These are phyloP conservation scores for Leptographium wingfieldii DNA, from an alignment of 2,329 filamentous ascomycete species.

Conservation along the genomic window DNA sequence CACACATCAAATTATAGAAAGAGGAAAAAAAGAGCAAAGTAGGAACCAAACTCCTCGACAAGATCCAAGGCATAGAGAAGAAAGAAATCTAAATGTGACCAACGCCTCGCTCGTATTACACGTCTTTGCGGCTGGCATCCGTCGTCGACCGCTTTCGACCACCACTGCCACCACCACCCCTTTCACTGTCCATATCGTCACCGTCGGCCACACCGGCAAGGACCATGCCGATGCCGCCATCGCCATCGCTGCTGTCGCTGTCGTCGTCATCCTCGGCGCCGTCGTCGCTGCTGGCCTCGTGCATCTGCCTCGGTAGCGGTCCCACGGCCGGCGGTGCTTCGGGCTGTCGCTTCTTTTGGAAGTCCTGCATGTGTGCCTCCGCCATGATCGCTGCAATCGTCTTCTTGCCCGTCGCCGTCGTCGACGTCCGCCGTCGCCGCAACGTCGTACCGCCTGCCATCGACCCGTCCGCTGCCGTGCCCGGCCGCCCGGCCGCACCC, in stretches of 20 bases:
- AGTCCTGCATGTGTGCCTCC: conserved; percentile 80
- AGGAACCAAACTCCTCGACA: too few species aligned
- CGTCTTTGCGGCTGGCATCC: conserved; percentile 15
- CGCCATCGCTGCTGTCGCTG: conserved; percentile 16
- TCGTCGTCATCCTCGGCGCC: conserved; percentile 4
- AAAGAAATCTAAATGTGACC: too few species aligned
- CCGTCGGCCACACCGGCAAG: conserved; percentile 24
- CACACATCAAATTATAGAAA: too few species aligned
- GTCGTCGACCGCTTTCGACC: conserved; percentile 28
- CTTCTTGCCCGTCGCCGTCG: conserved; percentile 20
- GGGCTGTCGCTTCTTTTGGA: conserved; percentile 58
- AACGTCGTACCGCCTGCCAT: conserved; percentile 14
- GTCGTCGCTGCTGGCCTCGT: conserved; percentile 10
- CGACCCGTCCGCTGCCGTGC: conserved; percentile 2
- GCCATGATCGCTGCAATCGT: conserved; percentile 52
- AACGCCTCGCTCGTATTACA: too few species aligned
- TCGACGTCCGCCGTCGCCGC: conserved; percentile 19
- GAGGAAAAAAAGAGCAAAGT: too few species aligned
- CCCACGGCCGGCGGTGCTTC: background rate
- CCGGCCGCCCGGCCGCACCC: conserved; percentile 13
- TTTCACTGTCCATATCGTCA: conserved; percentile 19
- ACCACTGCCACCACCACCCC: conserved; percentile 15
- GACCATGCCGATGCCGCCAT: conserved; percentile 10
- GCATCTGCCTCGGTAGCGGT: background rate
- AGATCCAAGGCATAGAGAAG: too few species aligned